Base-by-base conservation (phyloP, 139 green algal species). In the Spirogloea muscicola region DNA sequence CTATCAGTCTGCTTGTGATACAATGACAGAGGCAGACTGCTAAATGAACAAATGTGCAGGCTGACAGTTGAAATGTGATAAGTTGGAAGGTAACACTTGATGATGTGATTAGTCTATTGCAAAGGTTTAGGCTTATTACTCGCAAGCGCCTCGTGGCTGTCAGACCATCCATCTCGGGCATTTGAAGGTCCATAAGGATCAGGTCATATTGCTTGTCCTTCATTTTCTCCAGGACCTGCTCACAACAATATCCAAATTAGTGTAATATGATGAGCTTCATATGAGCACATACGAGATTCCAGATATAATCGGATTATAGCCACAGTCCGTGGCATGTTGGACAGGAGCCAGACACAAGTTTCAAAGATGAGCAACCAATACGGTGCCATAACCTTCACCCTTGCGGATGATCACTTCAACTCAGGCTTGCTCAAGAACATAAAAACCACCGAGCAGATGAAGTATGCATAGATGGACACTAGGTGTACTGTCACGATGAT, bases 131-230 rank as follows among this genome's bases (percentile, higher is more conserved):
- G n/a, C n/a, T n/a, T n/a, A n/a, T 68, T 55, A 76, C 58, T 38
- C 71, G 27, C 46, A 79, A 41, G 18, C 41, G 31, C 5, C n/a
- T 33, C 31, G 85, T 85, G 33, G 89, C 87, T 70, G 90, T 87
- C 41, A 94, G 60, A 4, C 89, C 89, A 65, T 94, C 85, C 89
- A 91, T 94, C 34, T 85, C 65, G 0, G 90, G 90, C 90, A 96
- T 96, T 80, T 96, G 90, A 16, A 95, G 79, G 76, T 95, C 90
- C 76, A 90, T 93, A n/a, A 95, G 82, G 42, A 95, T 85, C 52
- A 93, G 61, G 71, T 94, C 82, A 52, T 91, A 93, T 29, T 33
- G 61, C 27, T 21, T 18, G 31, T 59, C 31, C 27, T 44, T 10
- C 68, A 76, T n/a, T 33, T 21, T 49, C 49, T 76, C 27, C 68